Conservation (phyloP, 2,329 filamentous ascomycete genomes). For the Penicillium sp. region DNA sequence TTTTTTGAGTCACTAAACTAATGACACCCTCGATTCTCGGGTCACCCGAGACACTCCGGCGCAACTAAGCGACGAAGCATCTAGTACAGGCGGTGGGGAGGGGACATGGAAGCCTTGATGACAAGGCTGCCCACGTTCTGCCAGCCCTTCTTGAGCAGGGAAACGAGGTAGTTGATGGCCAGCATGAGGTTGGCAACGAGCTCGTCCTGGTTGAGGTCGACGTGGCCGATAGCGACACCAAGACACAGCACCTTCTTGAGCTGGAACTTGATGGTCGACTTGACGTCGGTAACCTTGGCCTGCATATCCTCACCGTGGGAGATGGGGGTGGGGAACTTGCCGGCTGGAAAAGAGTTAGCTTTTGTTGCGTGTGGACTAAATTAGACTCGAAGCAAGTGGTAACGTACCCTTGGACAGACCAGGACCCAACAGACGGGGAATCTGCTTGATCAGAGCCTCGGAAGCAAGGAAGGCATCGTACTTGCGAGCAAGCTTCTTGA, state of each 20-base stretch:
- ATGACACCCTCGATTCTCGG: slow-evolving; percentile 27
- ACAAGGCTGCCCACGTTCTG: slow-evolving; percentile 99
- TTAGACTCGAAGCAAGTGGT: too few relatives aligned
- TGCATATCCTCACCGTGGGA: slow-evolving; percentile 91
- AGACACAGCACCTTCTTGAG: slow-evolving; percentile 99
- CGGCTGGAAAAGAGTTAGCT: slow-evolving; percentile 54
- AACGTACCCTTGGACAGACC: slow-evolving; percentile 85
- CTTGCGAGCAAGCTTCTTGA: slow-evolving; percentile 99
- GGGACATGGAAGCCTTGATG: slow-evolving; percentile 99
- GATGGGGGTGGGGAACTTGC: slow-evolving; percentile 99
- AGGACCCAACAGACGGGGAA: slow-evolving; percentile 97
- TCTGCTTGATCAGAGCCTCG: slow-evolving; percentile 98
- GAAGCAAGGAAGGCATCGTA: slow-evolving; percentile 99
- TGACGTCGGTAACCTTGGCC: slow-evolving; percentile 97
- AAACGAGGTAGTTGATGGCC: slow-evolving; percentile 99
- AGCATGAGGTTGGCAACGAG: slow-evolving; percentile 98
- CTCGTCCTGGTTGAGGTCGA: slow-evolving; percentile 94
- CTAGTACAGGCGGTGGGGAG: slow-evolving; percentile 97
- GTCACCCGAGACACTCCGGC: slow-evolving; percentile 21
- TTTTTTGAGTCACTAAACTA: slow-evolving; percentile 25
- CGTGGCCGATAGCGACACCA: slow-evolving; percentile 98
- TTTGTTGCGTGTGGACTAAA: not conserved
- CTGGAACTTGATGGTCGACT: slow-evolving; percentile 99
- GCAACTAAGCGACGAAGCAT: slow-evolving; percentile 30
- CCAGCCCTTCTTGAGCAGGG: slow-evolving; percentile 99